Base-by-base conservation (phyloP, 2,329 filamentous ascomycete species). In the Aspergillus puulaauensis region DNA sequence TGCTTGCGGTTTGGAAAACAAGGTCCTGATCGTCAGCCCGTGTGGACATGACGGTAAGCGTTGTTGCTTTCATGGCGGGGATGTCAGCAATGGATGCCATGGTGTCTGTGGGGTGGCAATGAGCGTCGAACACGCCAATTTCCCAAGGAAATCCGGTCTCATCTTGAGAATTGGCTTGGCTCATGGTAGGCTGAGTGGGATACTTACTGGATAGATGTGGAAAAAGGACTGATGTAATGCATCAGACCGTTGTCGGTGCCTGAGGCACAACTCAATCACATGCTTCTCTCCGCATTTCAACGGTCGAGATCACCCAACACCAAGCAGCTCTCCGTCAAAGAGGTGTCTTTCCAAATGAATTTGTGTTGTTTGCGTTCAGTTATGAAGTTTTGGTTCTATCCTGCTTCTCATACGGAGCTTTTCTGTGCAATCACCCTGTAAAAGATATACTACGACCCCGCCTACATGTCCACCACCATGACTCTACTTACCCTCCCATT, bases 91-190 rank as follows among this genome's bases (percentile, higher is more conserved):
- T 76, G 37, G 80, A 83, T 23, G 81, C 74, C 75, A 87, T 82
- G 9, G 83, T 86, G 68, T 88, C 86, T 45, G 86, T 88, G 7
- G 86, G 86, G 67, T 88, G 86, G 64, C 86, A 88, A 69, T 88
- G 86, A 31, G 85, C 85, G 68, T 88, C 86, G 62, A 80, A 86
- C 47, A 88, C 78, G 19, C 84, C 84, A 27, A 87, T 65, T 43
- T 85, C 76, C 85, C 85, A 87, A n/a, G 85, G 85, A 21, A 87
- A 85, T 2, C 58, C 54, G 9, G 63, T 56, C 21, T 66, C 54
- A 23, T 66, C 48, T 11, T 60, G 59, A 50, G 62, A n/a, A n/a
- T 51, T 35, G 11, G 52, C 9, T 14, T 48, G 47, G 12, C 43
- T 37, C 54, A 58, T 60, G 6, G 33, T 52, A 23, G n/a, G 8